Evolutionary conservation across 768 basidiomycete genomes (phyloP).

Genomic region (Sporobolomyces phaffii): DNA sequence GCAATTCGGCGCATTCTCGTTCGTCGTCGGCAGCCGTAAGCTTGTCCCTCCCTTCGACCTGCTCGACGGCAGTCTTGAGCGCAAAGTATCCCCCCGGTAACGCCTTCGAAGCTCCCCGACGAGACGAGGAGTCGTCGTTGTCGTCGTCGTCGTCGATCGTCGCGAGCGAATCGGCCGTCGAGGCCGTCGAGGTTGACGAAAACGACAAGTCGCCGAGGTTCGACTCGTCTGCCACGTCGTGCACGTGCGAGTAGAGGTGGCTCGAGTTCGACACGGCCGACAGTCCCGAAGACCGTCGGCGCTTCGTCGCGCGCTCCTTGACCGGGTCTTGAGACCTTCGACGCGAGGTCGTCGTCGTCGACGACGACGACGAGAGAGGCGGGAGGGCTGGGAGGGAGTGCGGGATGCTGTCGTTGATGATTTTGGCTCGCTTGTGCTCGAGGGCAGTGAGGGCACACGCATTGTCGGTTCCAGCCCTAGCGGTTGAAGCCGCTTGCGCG

Average conservation of each 20-base stretch:
- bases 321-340: not conserved
- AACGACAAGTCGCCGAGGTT: conserved; percentile 26
- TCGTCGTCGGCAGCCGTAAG: conserved; percentile 20
- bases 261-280: conserved; percentile 9
- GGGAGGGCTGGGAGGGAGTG: not conserved
- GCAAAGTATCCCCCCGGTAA: conserved; percentile 3
- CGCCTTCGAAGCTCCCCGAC: not conserved
- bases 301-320: conserved; percentile 13
- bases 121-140: not conserved
- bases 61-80: not conserved
- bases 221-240: not conserved
- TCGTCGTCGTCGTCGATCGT: conserved; percentile 18
- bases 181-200: conserved; percentile 25
- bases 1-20: conserved; percentile 33
- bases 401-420: conserved; percentile 1
- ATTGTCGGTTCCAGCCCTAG: conserved; percentile 6
- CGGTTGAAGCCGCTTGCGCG: not conserved
- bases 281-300: not conserved
- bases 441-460: conserved; percentile 26
- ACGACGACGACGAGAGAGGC: not conserved
- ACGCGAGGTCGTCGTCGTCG: not conserved
- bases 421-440: conserved; percentile 24
- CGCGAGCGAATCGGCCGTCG: conserved; percentile 23
- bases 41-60: not conserved
- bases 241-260: too few relatives aligned